A percentile compares a stretch with the other conserved stretches of the same genome.
Conservation (phyloP, 148 eudicot genomes). For the Oxyria digyna region DNA sequence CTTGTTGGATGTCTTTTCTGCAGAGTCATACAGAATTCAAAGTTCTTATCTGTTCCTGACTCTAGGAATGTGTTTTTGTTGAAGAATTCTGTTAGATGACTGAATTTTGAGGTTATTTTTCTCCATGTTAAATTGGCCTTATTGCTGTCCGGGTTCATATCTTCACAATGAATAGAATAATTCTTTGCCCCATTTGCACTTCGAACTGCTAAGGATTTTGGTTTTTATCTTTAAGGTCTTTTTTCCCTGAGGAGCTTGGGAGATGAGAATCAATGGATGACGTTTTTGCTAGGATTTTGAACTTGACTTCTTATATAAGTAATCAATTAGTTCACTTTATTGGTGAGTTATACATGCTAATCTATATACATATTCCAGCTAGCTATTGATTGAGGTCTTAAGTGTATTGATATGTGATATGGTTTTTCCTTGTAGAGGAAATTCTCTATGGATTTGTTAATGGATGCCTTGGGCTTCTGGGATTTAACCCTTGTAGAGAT, state of each 20-base stretch:
- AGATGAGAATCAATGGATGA: constrained; percentile 46
- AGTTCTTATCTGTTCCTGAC: not conserved
- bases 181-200: not conserved
- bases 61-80: not conserved
- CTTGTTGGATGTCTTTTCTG: not conserved
- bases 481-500: constrained; percentile 15
- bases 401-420: not conserved
- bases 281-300: constrained; percentile 44
- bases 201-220: not conserved
- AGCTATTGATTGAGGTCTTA: not conserved
- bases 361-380: too few relatives aligned
- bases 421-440: constrained; percentile 28
- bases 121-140: not conserved
- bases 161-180: not conserved
- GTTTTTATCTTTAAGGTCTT: not conserved
- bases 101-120: not conserved
- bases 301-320: constrained; percentile 45
- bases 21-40: not conserved
- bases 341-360: constrained; percentile 32
- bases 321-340: constrained; percentile 37
- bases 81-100: not conserved
- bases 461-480: constrained; percentile 22
- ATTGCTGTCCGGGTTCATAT: not conserved
- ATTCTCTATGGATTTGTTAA: constrained; percentile 33
- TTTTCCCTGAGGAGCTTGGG: constrained; percentile 13